Evolutionary conservation across 2,329 filamentous ascomycete genomes (phyloP), one percentile per base, ranked within the genome.

Genomic region (Neophaeococcomyces mojaviensis): DNA sequence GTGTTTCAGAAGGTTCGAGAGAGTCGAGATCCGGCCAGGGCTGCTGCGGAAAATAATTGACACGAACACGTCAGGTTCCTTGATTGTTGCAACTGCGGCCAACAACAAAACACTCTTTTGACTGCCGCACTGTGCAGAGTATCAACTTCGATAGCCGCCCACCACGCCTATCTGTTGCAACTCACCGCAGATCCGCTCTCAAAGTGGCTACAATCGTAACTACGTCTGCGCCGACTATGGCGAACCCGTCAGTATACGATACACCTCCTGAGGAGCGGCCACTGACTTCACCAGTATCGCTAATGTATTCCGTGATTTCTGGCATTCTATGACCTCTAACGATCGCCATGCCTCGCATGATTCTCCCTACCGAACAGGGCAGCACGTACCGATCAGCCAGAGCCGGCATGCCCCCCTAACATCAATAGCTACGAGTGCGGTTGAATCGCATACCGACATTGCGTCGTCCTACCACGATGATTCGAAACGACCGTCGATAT

Each of bases 271-370:
- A 36, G 28, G 2, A 33, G 33, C 33, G 32, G 3, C n/a, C 43
- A 44, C 50, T 48, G 52, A 51, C 39, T 22, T 22, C 28, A 28
- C 40, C 39, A 57, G 55, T 32, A 50, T 57, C 26, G 38, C 51
- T 24, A 48, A 52, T 41, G 80, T 84, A 68, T 85, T 92, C 68
- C 85, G 85, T 68, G 86, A 85, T 52, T 90, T 98, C 71, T 98
- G 92, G 92, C 92, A 97, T 75, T 81, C 85, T 58, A 92, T 85
- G 77, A 84, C 79, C 64, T 83, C 79, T 54, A 77, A 82, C 60
- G 76, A 81, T 71, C 94, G 92, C 52, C 81, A 98, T 72, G 94
- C 92, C 54, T 84, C 82, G 51, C 86, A 84, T 73, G 87, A 98
- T 69, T 94, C 90, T 49, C 89, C 92, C 41, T 94, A 94, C 69